These are phyloP conservation scores for Fusarium subglutinans DNA, from an alignment of 2,329 filamentous ascomycete species.

Conservation along the genomic window DNA sequence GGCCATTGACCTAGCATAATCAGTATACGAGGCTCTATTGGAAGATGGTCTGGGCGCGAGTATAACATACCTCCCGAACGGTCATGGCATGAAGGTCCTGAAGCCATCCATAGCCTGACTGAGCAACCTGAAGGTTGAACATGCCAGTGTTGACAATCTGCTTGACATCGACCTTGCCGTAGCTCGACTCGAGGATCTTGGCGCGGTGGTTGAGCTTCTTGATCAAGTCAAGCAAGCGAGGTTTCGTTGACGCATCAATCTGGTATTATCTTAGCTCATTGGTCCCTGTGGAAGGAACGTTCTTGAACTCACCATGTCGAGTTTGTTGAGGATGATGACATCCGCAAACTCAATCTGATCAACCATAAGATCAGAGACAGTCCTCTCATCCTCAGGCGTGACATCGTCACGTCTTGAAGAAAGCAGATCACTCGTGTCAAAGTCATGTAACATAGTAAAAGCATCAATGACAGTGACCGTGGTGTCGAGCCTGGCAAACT, in stretches of 20 bases:
- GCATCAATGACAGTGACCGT: constrained; percentile 78
- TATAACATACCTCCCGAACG: constrained; percentile 59
- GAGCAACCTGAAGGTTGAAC: constrained; percentile 72
- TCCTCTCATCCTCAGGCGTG: constrained; percentile 74
- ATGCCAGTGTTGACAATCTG: constrained; percentile 72
- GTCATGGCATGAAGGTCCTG: constrained; percentile 76
- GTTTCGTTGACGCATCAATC: constrained; percentile 53
- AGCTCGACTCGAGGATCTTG: constrained; percentile 69
- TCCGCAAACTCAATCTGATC: constrained; percentile 83
- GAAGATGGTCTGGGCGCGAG: background rate
- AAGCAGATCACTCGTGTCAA: constrained; percentile 74
- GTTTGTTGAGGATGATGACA: constrained; percentile 76
- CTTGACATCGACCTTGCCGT: constrained; percentile 67
- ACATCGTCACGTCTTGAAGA: constrained; percentile 71
- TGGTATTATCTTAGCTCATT: constrained; percentile 14
- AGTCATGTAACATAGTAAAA: constrained; percentile 77
- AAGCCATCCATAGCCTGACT: constrained; percentile 74
- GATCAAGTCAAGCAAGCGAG: constrained; percentile 62
- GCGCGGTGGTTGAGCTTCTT: constrained; percentile 72
- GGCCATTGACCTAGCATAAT: constrained; percentile 51
- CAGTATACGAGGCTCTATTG: background rate
- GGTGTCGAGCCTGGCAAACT: constrained; percentile 73
- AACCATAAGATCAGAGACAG: constrained; percentile 78
- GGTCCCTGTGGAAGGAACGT: accelerated
- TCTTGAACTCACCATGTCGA: constrained; percentile 62